Conservation (phyloP, 73 alveolate genomes). For the Paramecium tetraurelia region DNA sequence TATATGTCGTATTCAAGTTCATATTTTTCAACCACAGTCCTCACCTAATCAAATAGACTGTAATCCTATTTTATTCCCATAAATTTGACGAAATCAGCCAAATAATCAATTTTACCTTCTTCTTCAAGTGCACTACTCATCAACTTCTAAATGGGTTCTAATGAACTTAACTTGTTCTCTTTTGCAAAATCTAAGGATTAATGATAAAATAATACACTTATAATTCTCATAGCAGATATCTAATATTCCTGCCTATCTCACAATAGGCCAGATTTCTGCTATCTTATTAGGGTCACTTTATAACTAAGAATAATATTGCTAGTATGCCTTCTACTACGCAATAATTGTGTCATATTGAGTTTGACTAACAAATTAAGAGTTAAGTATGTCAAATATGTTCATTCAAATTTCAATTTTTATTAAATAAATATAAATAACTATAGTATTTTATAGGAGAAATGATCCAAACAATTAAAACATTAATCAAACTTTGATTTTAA, state of each 20-base stretch:
- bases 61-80: slow-evolving; percentile 3
- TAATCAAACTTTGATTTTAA: not conserved
- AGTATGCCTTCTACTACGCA: not conserved
- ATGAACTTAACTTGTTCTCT: not conserved
- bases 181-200: not conserved
- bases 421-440: not conserved
- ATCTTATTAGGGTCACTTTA: not conserved
- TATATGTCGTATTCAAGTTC: slow-evolving; percentile 7
- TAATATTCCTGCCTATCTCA: not conserved
- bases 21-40: not conserved
- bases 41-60: not conserved
- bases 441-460: not conserved
- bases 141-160: not conserved
- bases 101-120: not conserved
- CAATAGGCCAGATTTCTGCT: not conserved
- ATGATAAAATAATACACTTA: not conserved
- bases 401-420: not conserved
- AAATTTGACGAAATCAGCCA: slow-evolving; percentile 17
- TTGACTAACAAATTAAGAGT: slow-evolving; percentile 33
- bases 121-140: not conserved
- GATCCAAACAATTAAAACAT: not conserved
- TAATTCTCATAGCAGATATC: not conserved
- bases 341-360: not conserved
- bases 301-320: not conserved
- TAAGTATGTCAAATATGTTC: slow-evolving; percentile 29